Evolutionary conservation across 306 rosid species (phyloP), one percentile per base, ranked within the genome.

Genomic region (Mimosa bimucronata): DNA sequence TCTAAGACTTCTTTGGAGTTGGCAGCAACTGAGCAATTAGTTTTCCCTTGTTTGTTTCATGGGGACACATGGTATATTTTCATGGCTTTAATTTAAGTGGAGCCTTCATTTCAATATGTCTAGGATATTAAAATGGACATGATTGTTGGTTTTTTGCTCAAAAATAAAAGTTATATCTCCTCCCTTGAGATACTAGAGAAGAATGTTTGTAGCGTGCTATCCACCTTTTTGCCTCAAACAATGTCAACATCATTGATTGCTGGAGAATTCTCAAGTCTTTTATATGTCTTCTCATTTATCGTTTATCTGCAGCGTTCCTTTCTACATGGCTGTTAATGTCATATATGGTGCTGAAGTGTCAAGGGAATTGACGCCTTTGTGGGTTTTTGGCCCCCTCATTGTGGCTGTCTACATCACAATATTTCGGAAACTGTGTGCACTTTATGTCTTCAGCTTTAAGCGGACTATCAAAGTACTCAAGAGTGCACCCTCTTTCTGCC

Each of bases 391-490:
- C 34, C 97, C 98, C 44, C 26, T 90, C 2, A 34, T 88, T 37
- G 82, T 88, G 74, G 97, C 96, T 70, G 79, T 92, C 75, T 83
- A 94, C 87, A 25, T 92, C 80, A 89, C 86, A 87, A 75, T 90
- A 79, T 7, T 92, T 78, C 91, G 75, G 46, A 67, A 87, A 89
- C 28, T 94, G 76, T 80, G 81, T 48, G 74, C 89, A 2, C 89
- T 94, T n/a, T 92, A 90, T 75, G 82, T 82, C 81, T 94, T 89
- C 87, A 84, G 85, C 91, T 90, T 92, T 89, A 94, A 87, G 89
- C 91, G 85, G 91, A 87, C 93, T 61, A 83, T 83, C 78, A 81
- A 82, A 80, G 40, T 94, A 71, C 23, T 92, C 0, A 86, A 65
- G 79, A 87, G 81, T 86, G 67, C 76, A 15, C 98, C 98, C 78